Evolutionary conservation across 495 filamentous ascomycete species (phyloP).

Genomic region (Neurospora cerealis): DNA sequence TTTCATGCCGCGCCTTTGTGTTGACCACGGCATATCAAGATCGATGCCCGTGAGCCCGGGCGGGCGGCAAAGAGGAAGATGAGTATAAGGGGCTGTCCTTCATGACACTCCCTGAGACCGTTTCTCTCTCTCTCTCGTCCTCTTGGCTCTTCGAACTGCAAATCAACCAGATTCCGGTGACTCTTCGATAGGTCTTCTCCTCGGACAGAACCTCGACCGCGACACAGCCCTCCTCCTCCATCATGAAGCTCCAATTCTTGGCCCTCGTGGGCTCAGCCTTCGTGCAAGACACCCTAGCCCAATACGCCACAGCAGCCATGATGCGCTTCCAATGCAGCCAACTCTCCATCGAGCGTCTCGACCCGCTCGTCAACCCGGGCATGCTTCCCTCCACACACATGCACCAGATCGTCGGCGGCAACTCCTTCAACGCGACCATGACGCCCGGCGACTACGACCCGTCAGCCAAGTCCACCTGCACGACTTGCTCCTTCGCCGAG

Average conservation of each 20-base stretch:
- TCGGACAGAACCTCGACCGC: too few species aligned
- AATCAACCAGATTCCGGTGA: neutral
- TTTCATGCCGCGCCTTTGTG: neutral
- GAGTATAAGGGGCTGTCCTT: neutral
- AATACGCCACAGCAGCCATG: conserved; percentile 25
- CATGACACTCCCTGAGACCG: neutral
- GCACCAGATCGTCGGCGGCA: conserved; percentile 34
- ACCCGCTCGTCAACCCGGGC: conserved; percentile 35
- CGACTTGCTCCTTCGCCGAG: conserved; percentile 29
- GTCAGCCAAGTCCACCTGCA: conserved; percentile 26
- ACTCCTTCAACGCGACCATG: conserved; percentile 35
- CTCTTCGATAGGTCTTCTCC: neutral
- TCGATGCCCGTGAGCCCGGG: neutral
- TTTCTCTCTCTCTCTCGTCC: neutral
- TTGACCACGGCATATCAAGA: neutral
- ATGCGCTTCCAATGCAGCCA: conserved; percentile 39
- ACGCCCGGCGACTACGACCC: conserved; percentile 25
- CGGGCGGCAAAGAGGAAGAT: neutral
- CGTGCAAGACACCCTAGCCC: too few species aligned
- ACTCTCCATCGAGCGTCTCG: conserved; percentile 33
- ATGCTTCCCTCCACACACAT: conserved; percentile 27
- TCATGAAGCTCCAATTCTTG: too few species aligned
- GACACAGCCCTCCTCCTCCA: too few species aligned
- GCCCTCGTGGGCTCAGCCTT: too few species aligned
- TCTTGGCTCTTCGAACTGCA: neutral